Percentiles rank a stretch among this genome's conserved stretches.
Evolutionary conservation across 352 stramenopile genomes (phyloP).

Genomic region (Blastocystis sp.): DNA sequence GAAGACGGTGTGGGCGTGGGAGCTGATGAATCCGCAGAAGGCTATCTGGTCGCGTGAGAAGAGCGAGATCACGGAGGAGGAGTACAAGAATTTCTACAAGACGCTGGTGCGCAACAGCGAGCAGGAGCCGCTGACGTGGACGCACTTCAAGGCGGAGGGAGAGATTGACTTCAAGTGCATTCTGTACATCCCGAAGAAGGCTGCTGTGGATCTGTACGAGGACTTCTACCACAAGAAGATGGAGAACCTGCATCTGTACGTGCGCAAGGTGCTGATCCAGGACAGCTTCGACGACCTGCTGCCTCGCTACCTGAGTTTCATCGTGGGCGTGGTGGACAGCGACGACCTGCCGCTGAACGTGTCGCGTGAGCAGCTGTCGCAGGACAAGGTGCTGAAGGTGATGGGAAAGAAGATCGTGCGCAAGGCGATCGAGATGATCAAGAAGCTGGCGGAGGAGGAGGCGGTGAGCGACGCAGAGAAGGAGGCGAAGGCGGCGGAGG

Average conservation of each 20-base stretch:
- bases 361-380: constrained; percentile 92
- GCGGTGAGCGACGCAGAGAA: constrained; percentile 59
- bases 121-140: constrained; percentile 82
- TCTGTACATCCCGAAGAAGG: constrained; percentile 83
- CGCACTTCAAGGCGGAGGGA: constrained; percentile 96
- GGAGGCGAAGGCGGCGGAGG: constrained; percentile 62
- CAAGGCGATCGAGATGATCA: constrained; percentile 95
- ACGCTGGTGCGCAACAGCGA: constrained; percentile 72
- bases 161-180: constrained; percentile 99
- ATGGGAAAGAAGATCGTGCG: constrained; percentile 99
- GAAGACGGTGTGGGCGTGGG: constrained; percentile 84
- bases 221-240: constrained; percentile 76
- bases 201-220: constrained; percentile 75
- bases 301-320: constrained; percentile 93
- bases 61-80: constrained; percentile 87
- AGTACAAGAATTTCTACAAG: constrained; percentile 97
- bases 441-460: constrained; percentile 74
- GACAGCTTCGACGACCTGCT: constrained; percentile 94
- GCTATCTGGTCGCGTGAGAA: constrained; percentile 92
- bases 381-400: constrained; percentile 95
- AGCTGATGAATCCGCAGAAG: constrained; percentile 86
- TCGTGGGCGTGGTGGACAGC: constrained; percentile 93
- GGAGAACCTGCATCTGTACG: constrained; percentile 87
- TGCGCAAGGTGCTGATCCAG: constrained; percentile 95
- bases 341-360: constrained; percentile 98